phyloP scores from a whole-genome alignment of 768 basidiomycete genomes.

The Amanita pseudoporphyria region DNA sequence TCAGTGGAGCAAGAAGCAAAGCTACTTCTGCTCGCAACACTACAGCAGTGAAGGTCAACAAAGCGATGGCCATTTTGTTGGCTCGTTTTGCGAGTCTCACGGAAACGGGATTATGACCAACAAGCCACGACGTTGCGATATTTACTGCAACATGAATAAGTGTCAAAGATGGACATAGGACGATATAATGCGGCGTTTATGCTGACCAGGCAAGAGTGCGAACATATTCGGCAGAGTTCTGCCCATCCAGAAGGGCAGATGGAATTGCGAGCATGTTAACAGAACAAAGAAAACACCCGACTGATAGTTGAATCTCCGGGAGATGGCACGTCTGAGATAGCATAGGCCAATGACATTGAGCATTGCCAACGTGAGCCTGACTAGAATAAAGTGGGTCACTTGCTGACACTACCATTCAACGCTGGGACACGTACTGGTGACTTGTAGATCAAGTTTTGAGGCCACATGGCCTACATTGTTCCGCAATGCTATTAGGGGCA shows the following conservation, averaged over 20 bases:
- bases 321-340: constrained; percentile 53
- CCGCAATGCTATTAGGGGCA: constrained; percentile 37
- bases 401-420: background rate
- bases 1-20: constrained; percentile 53
- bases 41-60: constrained; percentile 59
- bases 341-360: constrained; percentile 55
- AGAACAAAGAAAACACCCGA: constrained; percentile 53
- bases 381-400: constrained; percentile 31
- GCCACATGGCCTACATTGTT: constrained; percentile 30
- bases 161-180: background rate
- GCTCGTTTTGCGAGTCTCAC: constrained; percentile 23
- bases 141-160: constrained; percentile 7
- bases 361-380: constrained; percentile 61
- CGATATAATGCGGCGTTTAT: background rate
- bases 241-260: constrained; percentile 89
- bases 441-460: constrained; percentile 61
- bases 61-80: constrained; percentile 34
- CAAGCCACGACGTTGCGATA: background rate
- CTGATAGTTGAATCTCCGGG: constrained; percentile 50
- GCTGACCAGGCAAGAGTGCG: constrained; percentile 66
- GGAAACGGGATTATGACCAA: constrained; percentile 20
- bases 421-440: constrained; percentile 43
- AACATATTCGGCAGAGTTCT: constrained; percentile 94
- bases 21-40: constrained; percentile 77
- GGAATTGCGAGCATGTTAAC: constrained; percentile 79